phyloP scores from a whole-genome alignment of 805 yeast genomes.

The Schizosaccharomyces pombe region DNA sequence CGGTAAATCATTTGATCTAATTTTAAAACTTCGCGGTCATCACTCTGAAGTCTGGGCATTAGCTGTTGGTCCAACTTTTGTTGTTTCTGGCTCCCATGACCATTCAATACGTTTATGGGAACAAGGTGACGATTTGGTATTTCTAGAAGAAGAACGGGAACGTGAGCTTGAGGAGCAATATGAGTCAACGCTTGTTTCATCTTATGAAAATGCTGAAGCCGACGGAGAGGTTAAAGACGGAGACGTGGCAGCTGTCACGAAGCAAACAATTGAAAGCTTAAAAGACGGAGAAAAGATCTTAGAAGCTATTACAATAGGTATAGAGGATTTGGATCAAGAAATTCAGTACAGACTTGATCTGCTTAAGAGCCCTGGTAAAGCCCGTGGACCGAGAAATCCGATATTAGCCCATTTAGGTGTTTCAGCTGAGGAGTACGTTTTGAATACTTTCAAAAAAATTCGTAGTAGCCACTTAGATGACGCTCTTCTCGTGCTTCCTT shows the following conservation, averaged over 20 bases:
- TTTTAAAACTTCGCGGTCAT: slow-evolving; percentile 69
- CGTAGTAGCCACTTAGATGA: slow-evolving; percentile 76
- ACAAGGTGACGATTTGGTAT: slow-evolving; percentile 85
- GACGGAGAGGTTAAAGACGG: slow-evolving; percentile 19
- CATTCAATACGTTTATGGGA: slow-evolving; percentile 84
- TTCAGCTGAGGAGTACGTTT: slow-evolving; percentile 54
- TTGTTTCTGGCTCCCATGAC: slow-evolving; percentile 76
- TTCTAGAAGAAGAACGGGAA: slow-evolving; percentile 88
- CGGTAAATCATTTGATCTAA: slow-evolving; percentile 85
- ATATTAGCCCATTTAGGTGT: slow-evolving; percentile 43
- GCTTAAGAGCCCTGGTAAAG: slow-evolving; percentile 22
- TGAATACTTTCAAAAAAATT: slow-evolving; percentile 46
- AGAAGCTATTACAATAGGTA: slow-evolving; percentile 76
- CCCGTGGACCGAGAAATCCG: slow-evolving; percentile 41
- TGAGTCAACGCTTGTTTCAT: slow-evolving; percentile 52
- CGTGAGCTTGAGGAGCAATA: slow-evolving; percentile 82
- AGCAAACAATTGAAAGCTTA: slow-evolving; percentile 72
- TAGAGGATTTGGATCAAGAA: slow-evolving; percentile 36
- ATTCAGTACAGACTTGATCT: slow-evolving; percentile 28
- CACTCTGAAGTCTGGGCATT: slow-evolving; percentile 87
- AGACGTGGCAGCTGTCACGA: slow-evolving; percentile 28
- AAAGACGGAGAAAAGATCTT: slow-evolving; percentile 83
- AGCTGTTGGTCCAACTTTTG: slow-evolving; percentile 46
- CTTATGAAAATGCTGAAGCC: slow-evolving; percentile 34
- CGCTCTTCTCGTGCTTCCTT: slow-evolving; percentile 74